Conservation (phyloP, 2,329 filamentous ascomycete species). For the Colletotrichum melonis region DNA sequence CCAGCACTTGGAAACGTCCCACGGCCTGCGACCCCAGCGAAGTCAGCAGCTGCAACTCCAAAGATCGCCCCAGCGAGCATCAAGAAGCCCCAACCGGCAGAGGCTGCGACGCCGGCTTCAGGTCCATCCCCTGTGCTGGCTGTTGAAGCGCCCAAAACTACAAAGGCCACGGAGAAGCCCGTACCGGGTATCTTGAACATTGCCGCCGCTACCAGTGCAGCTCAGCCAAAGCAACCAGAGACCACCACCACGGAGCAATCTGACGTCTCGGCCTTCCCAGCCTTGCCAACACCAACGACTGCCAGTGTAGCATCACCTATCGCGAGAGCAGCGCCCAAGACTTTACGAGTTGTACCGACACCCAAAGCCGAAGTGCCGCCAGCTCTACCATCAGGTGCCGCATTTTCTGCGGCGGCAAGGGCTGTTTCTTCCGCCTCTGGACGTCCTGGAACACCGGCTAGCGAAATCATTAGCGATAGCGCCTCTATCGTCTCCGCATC, state of each 20-base stretch:
- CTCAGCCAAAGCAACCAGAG: constrained; percentile 45
- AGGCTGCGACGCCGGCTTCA: constrained; percentile 5
- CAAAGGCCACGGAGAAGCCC: constrained; percentile 48
- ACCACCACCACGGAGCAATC: constrained; percentile 46
- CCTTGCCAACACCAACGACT: constrained; percentile 61
- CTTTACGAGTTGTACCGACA: constrained; percentile 75
- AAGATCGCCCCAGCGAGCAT: constrained; percentile 48
- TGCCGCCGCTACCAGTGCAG: constrained; percentile 57
- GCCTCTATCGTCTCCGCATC: constrained; percentile 80
- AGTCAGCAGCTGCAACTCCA: constrained; percentile 49
- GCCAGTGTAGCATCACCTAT: constrained; percentile 60
- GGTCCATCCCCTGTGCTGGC: background rate
- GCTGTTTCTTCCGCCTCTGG: constrained; percentile 58
- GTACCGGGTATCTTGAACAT: constrained; percentile 60
- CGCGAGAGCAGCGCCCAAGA: constrained; percentile 68
- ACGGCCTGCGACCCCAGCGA: constrained; percentile 44
- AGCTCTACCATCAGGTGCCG: constrained; percentile 3
- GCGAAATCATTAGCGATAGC: constrained; percentile 81
- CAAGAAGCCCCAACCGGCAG: constrained; percentile 44
- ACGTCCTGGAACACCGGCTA: constrained; percentile 77
- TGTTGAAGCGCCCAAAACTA: constrained; percentile 22
- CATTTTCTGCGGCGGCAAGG: constrained; percentile 46
- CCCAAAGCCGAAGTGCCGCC: constrained; percentile 70
- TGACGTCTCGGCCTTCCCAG: constrained; percentile 58
- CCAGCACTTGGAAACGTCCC: constrained; percentile 63